Evolutionary conservation across 768 basidiomycete species (phyloP), one percentile per base, ranked within the genome.

Genomic region (Coprinopsis marcescibilis): DNA sequence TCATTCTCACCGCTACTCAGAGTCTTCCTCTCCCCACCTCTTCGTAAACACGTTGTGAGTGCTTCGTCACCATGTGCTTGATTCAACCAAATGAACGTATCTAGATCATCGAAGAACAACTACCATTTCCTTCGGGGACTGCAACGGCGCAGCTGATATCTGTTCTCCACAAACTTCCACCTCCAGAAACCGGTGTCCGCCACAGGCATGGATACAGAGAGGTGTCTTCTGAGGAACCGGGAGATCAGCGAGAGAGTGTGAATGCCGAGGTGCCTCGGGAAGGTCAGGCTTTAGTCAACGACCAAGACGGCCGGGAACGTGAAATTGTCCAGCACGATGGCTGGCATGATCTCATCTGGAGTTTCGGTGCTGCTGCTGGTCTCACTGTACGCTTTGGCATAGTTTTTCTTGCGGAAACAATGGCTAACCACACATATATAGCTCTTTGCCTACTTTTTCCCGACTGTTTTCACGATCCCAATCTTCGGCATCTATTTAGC

Each of bases 71-170:
- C 43, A 11, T 14, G 19, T 40, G 20, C 21, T 37, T 36, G 43
- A 37, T 40, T 25, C 26, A 38, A 32, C 40, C 6, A 17, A 14
- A 23, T n/a, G 46, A 17, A 30, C 40, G 53, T 50, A 36, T 17
- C 12, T 52, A 92, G 88, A 92, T 98, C 49, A 81, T 98, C 33
- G 86, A 94, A 60, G 95, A 98, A 64, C 83, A 95, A 62, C 80
- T 98, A 3, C 73, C 87, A 2, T 98, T 98, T 56, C 95, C 95
- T 2, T 92, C 89, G 1, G 95, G 95, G 24, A 95, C 94, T 13
- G 94, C 94, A 1, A 98, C 95, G 1, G 94, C 94, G 3, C 94
- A 96, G 54, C 73, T 98, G 10, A 91, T 98, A 38, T 85, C 91
- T 2, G 88, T 96, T 11, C 73, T 98, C 12, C 92, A 97, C 57